phyloP scores from a whole-genome alignment of 2,329 filamentous ascomycete genomes.

The Colletotrichum gigasporum region DNA sequence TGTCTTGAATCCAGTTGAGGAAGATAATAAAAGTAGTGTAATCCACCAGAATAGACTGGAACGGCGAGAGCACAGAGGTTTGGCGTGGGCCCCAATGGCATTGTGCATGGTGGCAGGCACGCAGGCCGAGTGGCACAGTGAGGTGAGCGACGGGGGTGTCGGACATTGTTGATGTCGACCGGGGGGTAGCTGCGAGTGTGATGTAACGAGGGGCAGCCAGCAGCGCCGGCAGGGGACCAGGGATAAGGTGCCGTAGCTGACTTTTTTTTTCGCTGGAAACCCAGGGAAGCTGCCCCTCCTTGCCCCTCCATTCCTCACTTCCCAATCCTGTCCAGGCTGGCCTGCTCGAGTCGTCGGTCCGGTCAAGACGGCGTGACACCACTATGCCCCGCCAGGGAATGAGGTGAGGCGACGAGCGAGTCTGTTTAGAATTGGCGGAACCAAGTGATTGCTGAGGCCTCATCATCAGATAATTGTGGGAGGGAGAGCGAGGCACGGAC shows the following conservation, averaged over 20 bases:
- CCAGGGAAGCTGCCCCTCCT: conserved; percentile 25
- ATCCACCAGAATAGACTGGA: conserved; percentile 24
- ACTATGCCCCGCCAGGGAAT: conserved; percentile 3
- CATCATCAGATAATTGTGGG: conserved; percentile 10
- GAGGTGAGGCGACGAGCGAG: not conserved
- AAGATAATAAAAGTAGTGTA: conserved; percentile 9
- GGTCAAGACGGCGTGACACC: conserved; percentile 15
- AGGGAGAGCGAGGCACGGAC: not conserved
- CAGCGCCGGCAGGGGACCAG: conserved; percentile 11
- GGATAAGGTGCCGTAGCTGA: conserved; percentile 28
- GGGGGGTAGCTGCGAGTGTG: conserved; percentile 27
- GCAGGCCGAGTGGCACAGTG: conserved; percentile 9
- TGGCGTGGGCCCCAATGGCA: conserved; percentile 15
- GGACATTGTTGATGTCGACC: conserved; percentile 24
- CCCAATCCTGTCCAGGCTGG: conserved; percentile 1
- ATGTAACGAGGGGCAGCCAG: conserved; percentile 32
- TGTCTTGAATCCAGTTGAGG: conserved; percentile 27
- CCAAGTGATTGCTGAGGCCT: not conserved
- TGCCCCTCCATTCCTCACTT: conserved; percentile 27
- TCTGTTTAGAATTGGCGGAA: not conserved
- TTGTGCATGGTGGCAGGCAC: conserved; percentile 17
- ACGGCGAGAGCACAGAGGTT: conserved; percentile 27
- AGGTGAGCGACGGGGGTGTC: conserved; percentile 15
- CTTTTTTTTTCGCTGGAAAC: conserved; percentile 27
- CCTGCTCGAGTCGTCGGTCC: conserved; percentile 16